These are phyloP conservation scores for Solanum ossicruentum DNA, from an alignment of 257 asterid species.

Conservation along the genomic window DNA sequence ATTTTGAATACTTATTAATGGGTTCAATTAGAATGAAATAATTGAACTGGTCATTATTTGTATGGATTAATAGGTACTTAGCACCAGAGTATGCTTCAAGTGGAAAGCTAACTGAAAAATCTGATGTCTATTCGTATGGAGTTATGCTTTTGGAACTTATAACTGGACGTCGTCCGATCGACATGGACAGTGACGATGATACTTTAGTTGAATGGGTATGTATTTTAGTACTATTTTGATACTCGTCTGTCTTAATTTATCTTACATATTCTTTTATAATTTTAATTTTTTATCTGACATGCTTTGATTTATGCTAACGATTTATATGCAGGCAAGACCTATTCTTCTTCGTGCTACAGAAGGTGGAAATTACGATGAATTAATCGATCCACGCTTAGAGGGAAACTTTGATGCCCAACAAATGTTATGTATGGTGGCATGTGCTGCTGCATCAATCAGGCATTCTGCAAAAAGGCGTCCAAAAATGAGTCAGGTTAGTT, in stretches of 20 bases:
- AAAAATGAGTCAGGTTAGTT: slow-evolving; percentile 72
- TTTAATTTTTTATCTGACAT: background rate
- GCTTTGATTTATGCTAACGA: background rate
- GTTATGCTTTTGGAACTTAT: slow-evolving; percentile 72
- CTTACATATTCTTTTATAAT: no score
- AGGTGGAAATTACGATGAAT: slow-evolving; percentile 48
- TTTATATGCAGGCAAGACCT: slow-evolving; percentile 54
- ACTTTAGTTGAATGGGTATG: slow-evolving; percentile 81
- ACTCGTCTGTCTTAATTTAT: background rate
- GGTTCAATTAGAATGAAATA: background rate
- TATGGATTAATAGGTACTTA: slow-evolving; percentile 32
- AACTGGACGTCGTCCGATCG: slow-evolving; percentile 67
- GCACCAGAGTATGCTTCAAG: slow-evolving; percentile 97
- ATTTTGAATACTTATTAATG: background rate
- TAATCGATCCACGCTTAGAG: slow-evolving; percentile 62
- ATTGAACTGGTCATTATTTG: background rate
- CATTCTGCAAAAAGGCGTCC: slow-evolving; percentile 88
- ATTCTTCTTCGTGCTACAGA: slow-evolving; percentile 28
- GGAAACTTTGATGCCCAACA: slow-evolving; percentile 47
- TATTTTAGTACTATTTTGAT: no score
- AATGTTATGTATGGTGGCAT: slow-evolving; percentile 66
- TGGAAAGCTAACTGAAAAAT: slow-evolving; percentile 80
- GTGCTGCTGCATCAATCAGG: slow-evolving; percentile 59
- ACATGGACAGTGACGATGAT: slow-evolving; percentile 49
- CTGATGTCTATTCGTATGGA: slow-evolving; percentile 81